These are phyloP conservation scores for Fragaria iinumae DNA, from an alignment of 306 rosid species.

Conservation along the genomic window DNA sequence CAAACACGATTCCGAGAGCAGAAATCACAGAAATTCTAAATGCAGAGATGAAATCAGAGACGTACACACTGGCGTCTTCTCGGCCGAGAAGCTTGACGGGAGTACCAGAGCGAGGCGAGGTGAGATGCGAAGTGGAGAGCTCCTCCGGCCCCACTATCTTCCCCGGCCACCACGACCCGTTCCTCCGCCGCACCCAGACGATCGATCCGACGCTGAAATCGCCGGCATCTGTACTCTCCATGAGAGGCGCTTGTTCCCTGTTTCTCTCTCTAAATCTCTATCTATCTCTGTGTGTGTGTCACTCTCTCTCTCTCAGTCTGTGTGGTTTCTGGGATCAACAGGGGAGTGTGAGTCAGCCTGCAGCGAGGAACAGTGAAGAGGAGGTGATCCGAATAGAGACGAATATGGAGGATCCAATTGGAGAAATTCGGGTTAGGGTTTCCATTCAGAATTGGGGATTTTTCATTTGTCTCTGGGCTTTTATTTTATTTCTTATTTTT, in stretches of 20 bases:
- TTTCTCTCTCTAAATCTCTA: slow-evolving; percentile 14
- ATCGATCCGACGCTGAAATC: slow-evolving; percentile 58
- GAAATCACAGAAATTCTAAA: neutral
- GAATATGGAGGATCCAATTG: slow-evolving; percentile 31
- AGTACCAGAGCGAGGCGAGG: slow-evolving; percentile 65
- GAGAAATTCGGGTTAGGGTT: slow-evolving; percentile 42
- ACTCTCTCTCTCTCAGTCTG: slow-evolving; percentile 1
- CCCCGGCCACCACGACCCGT: slow-evolving; percentile 73
- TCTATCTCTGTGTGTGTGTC: neutral
- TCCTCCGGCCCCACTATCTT: slow-evolving; percentile 59
- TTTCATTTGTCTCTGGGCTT: slow-evolving; percentile 23
- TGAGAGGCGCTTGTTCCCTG: slow-evolving; percentile 8
- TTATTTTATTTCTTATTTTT: neutral
- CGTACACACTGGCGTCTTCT: slow-evolving; percentile 67
- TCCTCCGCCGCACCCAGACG: slow-evolving; percentile 66
- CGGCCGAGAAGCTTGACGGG: slow-evolving; percentile 70
- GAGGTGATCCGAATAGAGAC: slow-evolving; percentile 23
- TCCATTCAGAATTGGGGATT: slow-evolving; percentile 51
- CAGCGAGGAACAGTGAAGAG: slow-evolving; percentile 38
- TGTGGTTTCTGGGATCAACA: neutral
- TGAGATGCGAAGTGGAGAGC: slow-evolving; percentile 54
- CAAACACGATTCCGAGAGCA: neutral
- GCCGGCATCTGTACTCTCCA: slow-evolving; percentile 49
- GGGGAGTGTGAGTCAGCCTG: slow-evolving; percentile 27
- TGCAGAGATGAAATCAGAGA: slow-evolving; percentile 13